Conservation (phyloP, 306 rosid species). For the Abrus precatorius region DNA sequence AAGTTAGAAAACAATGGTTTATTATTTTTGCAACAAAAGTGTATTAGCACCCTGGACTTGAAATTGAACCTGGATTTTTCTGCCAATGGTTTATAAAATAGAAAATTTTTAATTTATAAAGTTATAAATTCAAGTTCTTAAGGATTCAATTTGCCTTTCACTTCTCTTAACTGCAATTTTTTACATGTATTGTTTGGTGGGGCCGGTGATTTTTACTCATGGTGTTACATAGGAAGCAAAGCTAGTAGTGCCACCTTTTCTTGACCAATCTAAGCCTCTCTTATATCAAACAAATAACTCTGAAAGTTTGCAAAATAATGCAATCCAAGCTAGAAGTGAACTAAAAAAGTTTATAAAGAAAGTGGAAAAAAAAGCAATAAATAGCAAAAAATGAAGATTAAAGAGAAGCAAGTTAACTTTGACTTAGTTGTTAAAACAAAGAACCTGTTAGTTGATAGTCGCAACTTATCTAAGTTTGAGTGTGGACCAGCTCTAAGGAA, state of each 20-base stretch:
- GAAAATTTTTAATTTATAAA: conserved; percentile 12
- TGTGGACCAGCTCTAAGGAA: conserved; percentile 41
- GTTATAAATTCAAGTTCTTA: conserved; percentile 16
- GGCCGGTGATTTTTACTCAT: conserved; percentile 50
- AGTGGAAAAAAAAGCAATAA: conserved; percentile 4
- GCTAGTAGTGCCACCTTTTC: conserved; percentile 38
- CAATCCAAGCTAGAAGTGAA: conserved; percentile 26
- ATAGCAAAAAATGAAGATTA: conserved; percentile 26
- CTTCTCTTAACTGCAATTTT: not conserved
- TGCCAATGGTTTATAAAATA: not conserved
- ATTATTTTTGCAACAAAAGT: not conserved
- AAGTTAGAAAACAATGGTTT: no score
- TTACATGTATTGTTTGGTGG: conserved; percentile 70
- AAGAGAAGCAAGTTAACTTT: conserved; percentile 36
- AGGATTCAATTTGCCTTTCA: conserved; percentile 18
- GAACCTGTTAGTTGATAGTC: conserved; percentile 22
- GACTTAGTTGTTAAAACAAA: conserved; percentile 31
- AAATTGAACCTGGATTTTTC: not conserved
- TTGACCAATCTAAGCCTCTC: conserved; percentile 24
- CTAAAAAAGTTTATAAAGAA: not conserved
- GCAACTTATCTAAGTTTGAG: conserved; percentile 3
- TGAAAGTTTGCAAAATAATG: conserved; percentile 29
- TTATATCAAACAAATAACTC: conserved; percentile 18
- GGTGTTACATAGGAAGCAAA: conserved; percentile 65
- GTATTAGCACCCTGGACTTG: not conserved